These are phyloP conservation scores for Candida smagusa DNA, from an alignment of 1,139 yeast genomes.

Conservation along the genomic window DNA sequence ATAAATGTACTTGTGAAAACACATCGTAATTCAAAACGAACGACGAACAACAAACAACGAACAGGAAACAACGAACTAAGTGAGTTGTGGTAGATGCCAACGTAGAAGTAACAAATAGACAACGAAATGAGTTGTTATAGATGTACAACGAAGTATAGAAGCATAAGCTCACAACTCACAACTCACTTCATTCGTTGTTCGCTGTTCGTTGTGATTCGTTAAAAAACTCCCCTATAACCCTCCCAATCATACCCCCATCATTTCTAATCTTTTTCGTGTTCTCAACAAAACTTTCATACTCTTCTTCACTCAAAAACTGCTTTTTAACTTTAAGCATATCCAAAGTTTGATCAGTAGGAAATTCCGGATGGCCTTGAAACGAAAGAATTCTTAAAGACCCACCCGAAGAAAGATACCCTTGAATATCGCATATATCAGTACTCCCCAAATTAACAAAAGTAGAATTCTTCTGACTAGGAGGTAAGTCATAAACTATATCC, in stretches of 20 bases:
- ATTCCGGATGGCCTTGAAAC: slow-evolving; percentile 92
- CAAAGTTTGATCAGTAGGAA: slow-evolving; percentile 35
- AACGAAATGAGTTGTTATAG: no score
- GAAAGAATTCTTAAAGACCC: slow-evolving; percentile 49
- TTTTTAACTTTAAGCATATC: slow-evolving; percentile 20
- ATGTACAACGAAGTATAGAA: no score
- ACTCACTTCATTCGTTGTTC: no score
- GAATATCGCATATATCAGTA: slow-evolving; percentile 54
- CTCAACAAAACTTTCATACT: slow-evolving; percentile 24
- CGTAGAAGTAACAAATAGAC: no score
- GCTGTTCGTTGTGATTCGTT: neutral
- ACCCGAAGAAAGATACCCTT: slow-evolving; percentile 53
- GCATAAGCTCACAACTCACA: no score
- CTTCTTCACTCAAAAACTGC: slow-evolving; percentile 9
- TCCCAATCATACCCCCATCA: slow-evolving; percentile 34
- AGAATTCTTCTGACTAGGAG: slow-evolving; percentile 28
- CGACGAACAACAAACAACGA: no score
- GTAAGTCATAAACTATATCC: slow-evolving; percentile 56
- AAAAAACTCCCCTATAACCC: slow-evolving; percentile 28
- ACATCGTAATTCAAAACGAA: no score
- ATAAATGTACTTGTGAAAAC: no score
- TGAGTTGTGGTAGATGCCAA: no score
- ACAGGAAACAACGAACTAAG: no score
- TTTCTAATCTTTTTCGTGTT: slow-evolving; percentile 30
- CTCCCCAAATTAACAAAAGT: slow-evolving; percentile 47